Percentiles rank a stretch among this genome's conserved stretches.
Evolutionary conservation across 192 early-diverging fungal genomes (phyloP).

Genomic region (Dispira parvispora): DNA sequence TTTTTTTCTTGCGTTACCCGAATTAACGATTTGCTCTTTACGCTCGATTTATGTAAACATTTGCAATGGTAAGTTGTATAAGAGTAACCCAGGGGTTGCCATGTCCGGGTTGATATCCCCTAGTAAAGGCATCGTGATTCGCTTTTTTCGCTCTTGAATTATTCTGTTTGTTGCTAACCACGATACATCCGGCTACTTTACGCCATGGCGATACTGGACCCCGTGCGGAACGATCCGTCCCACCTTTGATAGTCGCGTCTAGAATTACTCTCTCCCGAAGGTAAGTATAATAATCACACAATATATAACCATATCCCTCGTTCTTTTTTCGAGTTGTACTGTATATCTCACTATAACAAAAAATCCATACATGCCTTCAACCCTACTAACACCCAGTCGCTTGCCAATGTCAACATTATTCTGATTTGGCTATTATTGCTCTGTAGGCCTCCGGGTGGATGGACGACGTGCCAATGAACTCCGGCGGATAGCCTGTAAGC

Average conservation of each 20-base stretch:
- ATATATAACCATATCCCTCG: not conserved
- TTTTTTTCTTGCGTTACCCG: not conserved
- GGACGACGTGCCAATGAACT: slow-evolving; percentile 82
- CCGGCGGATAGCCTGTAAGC: slow-evolving; percentile 62
- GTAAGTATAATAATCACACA: not conserved
- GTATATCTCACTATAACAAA: not conserved
- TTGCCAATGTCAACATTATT: not conserved
- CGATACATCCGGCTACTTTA: not conserved
- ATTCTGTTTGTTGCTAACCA: not conserved
- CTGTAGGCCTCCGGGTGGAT: slow-evolving; percentile 75
- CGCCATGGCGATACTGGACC: too few species aligned
- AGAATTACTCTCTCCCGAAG: slow-evolving; percentile 10
- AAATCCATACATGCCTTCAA: not conserved
- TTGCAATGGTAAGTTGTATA: not conserved
- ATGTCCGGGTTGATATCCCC: not conserved
- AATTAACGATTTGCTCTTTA: not conserved
- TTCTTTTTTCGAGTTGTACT: not conserved
- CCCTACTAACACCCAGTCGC: not conserved
- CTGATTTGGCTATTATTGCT: not conserved
- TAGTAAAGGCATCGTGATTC: not conserved
- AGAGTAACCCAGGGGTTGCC: not conserved
- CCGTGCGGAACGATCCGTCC: too few species aligned
- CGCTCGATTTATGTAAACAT: not conserved
- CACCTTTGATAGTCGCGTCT: not conserved
- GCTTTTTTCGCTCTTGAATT: not conserved